These are phyloP conservation scores for Conoideocrella luteorostrata DNA, from an alignment of 2,329 filamentous ascomycete species.

Conservation along the genomic window DNA sequence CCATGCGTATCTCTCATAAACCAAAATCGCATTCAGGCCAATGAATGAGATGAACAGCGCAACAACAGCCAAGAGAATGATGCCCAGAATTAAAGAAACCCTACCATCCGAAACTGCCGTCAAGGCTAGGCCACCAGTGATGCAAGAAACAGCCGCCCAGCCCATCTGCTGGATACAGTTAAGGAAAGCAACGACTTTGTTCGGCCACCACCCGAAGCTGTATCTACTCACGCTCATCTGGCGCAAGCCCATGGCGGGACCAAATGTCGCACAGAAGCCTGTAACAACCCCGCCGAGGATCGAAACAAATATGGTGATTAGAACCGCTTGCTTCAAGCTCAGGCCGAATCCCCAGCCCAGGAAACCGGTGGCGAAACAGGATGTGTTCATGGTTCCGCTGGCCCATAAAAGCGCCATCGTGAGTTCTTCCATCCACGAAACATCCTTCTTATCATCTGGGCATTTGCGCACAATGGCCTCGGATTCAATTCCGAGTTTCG, in stretches of 20 bases:
- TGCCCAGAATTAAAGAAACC: constrained; percentile 44
- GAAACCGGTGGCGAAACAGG: constrained; percentile 45
- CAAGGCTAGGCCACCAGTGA: constrained; percentile 44
- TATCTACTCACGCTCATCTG: constrained; percentile 45
- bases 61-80: constrained; percentile 43
- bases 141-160: constrained; percentile 44
- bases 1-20: constrained; percentile 46
- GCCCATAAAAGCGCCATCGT: constrained; percentile 49
- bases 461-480: constrained; percentile 38
- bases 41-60: constrained; percentile 45
- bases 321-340: constrained; percentile 35
- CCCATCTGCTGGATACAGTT: constrained; percentile 34
- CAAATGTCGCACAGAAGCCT: constrained; percentile 44
- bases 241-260: constrained; percentile 41
- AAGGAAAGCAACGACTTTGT: constrained; percentile 41
- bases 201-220: constrained; percentile 44
- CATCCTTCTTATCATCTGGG: constrained; percentile 31
- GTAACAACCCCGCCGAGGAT: constrained; percentile 26
- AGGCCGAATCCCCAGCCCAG: constrained; percentile 43
- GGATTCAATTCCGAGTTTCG: constrained; percentile 41
- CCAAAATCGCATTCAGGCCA: constrained; percentile 41
- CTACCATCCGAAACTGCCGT: constrained; percentile 37
- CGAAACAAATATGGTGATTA: constrained; percentile 39
- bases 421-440: constrained; percentile 32
- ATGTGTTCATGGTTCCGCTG: constrained; percentile 43